phyloP scores from a whole-genome alignment of 495 filamentous ascomycete species.

The Tuber calosporum region DNA sequence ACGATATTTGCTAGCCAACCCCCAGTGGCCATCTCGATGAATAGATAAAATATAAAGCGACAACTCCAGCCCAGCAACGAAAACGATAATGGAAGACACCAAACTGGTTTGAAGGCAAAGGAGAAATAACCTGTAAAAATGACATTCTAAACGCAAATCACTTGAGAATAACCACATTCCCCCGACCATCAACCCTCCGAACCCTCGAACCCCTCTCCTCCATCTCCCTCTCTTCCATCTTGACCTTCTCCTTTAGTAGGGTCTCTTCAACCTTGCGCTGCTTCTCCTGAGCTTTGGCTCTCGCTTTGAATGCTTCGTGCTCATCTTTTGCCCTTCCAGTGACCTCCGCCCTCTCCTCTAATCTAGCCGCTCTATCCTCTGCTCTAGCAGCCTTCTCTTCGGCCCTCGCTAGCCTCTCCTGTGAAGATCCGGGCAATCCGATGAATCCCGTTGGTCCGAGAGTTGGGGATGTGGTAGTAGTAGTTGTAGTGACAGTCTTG shows the following conservation, averaged over 20 bases:
- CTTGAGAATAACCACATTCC: constrained; percentile 17
- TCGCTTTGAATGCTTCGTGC: constrained; percentile 32
- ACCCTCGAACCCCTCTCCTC: neutral
- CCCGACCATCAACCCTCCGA: constrained; percentile 1
- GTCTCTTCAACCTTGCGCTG: constrained; percentile 30
- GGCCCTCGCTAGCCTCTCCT: constrained; percentile 26
- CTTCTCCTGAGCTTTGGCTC: constrained; percentile 33
- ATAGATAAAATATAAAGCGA: neutral
- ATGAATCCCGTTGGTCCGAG: neutral
- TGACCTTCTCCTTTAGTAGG: constrained; percentile 30
- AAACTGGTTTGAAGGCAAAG: neutral
- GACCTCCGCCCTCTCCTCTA: constrained; percentile 22
- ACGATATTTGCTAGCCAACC: neutral
- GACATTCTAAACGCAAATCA: neutral
- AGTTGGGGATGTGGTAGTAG: constrained; percentile 34
- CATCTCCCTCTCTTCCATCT: constrained; percentile 19
- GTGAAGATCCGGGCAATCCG: constrained; percentile 24
- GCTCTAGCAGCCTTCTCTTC: constrained; percentile 37
- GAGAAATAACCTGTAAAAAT: neutral
- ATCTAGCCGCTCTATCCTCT: constrained; percentile 36
- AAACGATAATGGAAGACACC: neutral
- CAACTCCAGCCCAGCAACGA: neutral
- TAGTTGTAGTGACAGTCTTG: constrained; percentile 33
- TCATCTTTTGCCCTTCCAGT: constrained; percentile 28
- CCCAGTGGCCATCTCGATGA: neutral